Percentiles rank a stretch among this genome's conserved stretches.
Conservation (phyloP, 169 alveolate species). For the Babesia sp. region DNA sequence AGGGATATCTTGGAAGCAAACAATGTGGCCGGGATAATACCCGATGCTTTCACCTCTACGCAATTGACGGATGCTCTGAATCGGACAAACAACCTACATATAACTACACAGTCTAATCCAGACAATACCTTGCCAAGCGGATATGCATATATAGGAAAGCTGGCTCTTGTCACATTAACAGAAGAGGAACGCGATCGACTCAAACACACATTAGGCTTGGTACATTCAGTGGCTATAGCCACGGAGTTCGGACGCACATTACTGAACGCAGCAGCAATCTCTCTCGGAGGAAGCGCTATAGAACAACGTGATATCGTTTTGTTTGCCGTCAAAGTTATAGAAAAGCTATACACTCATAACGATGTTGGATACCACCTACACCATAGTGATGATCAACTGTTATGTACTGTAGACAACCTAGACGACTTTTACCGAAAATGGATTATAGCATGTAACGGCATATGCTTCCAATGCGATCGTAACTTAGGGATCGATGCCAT, state of each 20-base stretch:
- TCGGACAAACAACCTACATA: neutral
- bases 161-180: conserved; percentile 9
- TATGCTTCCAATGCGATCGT: conserved; percentile 29
- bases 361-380: conserved; percentile 41
- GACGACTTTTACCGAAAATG: conserved; percentile 24
- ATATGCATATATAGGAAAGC: conserved; percentile 28
- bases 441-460: conserved; percentile 18
- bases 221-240: conserved; percentile 15
- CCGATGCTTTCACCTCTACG: neutral
- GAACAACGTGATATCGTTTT: conserved; percentile 10
- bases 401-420: conserved; percentile 34
- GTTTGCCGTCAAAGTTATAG: neutral
- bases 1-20: neutral
- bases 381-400: conserved; percentile 3
- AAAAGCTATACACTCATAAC: conserved; percentile 44
- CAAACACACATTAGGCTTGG: conserved; percentile 11
- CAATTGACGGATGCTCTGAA: neutral
- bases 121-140: neutral
- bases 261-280: conserved; percentile 6
- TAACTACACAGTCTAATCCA: neutral
- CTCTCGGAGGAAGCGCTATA: neutral
- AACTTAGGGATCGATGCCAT: conserved; percentile 1
- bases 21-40: neutral
- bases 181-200: conserved; percentile 21
- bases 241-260: conserved; percentile 18